Evolutionary conservation across 768 basidiomycete genomes (phyloP).

Genomic region (Lentinula aciculospora): DNA sequence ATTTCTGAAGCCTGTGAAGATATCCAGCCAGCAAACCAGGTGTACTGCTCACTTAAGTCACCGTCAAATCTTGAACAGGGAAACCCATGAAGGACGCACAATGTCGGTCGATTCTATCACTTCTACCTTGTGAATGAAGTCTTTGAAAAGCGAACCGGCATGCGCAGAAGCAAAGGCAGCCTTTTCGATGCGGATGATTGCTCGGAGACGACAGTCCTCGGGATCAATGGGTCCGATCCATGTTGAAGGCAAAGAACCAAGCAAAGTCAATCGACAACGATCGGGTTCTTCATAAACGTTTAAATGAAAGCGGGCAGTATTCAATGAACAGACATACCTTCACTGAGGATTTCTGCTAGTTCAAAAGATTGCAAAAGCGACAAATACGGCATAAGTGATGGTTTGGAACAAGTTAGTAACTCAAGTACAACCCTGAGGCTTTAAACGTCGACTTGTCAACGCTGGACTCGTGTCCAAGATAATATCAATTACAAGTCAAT

Average conservation of each 20-base stretch:
- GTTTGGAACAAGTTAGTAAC: neutral
- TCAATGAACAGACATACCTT: constrained; percentile 3
- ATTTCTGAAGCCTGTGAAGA: constrained; percentile 20
- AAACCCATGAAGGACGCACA: constrained; percentile 28
- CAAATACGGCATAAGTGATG: neutral
- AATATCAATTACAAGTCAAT: neutral
- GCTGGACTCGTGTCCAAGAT: too few relatives aligned
- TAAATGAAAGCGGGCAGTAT: neutral
- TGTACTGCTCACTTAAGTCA: constrained; percentile 49
- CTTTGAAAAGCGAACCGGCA: constrained; percentile 30
- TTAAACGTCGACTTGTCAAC: neutral
- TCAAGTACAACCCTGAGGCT: neutral
- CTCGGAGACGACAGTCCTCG: constrained; percentile 27
- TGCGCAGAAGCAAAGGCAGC: constrained; percentile 51
- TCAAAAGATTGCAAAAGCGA: constrained; percentile 3
- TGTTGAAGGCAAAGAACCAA: constrained; percentile 54
- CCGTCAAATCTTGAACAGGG: neutral
- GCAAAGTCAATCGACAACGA: constrained; percentile 17
- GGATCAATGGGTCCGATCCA: constrained; percentile 6
- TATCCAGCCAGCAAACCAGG: constrained; percentile 78
- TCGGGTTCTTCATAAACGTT: constrained; percentile 13
- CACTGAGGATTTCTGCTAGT: constrained; percentile 1
- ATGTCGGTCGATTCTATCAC: constrained; percentile 64
- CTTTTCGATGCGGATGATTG: constrained; percentile 77
- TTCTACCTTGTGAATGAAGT: constrained; percentile 35